Base-by-base conservation (phyloP, 1,284 basidiomycete genomes). In the Hemileia vastatrix region DNA sequence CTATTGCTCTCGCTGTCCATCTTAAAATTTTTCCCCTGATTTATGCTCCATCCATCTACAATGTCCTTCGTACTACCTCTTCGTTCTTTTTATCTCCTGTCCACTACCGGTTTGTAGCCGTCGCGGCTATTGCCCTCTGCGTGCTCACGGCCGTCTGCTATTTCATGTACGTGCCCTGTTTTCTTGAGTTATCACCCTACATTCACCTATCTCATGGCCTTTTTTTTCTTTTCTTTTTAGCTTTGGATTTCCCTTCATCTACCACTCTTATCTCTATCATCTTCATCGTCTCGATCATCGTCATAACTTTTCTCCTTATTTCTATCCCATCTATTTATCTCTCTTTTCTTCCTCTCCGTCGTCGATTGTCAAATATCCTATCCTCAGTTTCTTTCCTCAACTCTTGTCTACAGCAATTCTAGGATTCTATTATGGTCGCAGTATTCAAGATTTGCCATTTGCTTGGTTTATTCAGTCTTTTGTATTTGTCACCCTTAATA, bases 251-350 rank as follows among this genome's bases (percentile, higher is more conserved):
- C 15, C 19, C 36, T 96, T 96, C 79, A 78, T 98, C 23, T 82
- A 89, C 64, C 86, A 97, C 75, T 87, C 94, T 0, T 97, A 92
- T 76, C 80, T 97, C 15, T 97, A 98, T 77, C 95, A 98, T 72
- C 78, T 93, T 2, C 82, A 86, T 65, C 83, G 95, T 36, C 83
- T 89, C 23, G 95, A 99, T 77, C 92, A 97, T 72, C 85, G 93
- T 57, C 95, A 98, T 78, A 99, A 99, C 76, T 98, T 99, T 77
- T 91, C 90, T 13, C 88, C 92, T 0, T 96, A 97, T 79, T 98
- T 95, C 77, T 92, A 97, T 75, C 83, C 87, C 48, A 92, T 87
- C 43, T 97, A 98, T 76, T 83, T 97, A 52, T 71, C 76, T 9
- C 70, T 75, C 11, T 19, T 33, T 23, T 1, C 24, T 44, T 45